phyloP scores from a whole-genome alignment of 345 rosid genomes.

The Mallotus nudiflorus region DNA sequence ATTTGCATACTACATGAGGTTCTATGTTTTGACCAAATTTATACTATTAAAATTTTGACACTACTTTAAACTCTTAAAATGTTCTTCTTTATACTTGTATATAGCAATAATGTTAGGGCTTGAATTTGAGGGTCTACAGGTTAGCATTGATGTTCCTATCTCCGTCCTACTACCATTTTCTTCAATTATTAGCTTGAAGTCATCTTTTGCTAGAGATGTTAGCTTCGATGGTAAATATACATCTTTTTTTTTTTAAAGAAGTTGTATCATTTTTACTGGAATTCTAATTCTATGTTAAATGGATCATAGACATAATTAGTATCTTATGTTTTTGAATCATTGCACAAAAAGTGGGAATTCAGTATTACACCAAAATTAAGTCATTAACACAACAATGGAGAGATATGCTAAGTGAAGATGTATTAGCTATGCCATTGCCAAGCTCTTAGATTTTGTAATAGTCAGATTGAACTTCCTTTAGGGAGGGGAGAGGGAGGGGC shows the following conservation, averaged over 20 bases:
- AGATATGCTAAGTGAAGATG: slow-evolving; percentile 28
- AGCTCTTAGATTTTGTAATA: slow-evolving; percentile 11
- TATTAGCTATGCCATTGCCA: slow-evolving; percentile 19
- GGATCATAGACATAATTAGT: background rate
- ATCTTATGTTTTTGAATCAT: background rate
- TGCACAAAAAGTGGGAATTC: slow-evolving; percentile 52
- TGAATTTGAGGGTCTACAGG: slow-evolving; percentile 34
- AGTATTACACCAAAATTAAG: slow-evolving; percentile 56
- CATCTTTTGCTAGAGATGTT: slow-evolving; percentile 49
- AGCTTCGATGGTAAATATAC: slow-evolving; percentile 46
- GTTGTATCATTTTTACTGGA: background rate
- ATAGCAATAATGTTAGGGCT: background rate
- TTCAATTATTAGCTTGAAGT: slow-evolving; percentile 41
- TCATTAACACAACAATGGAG: slow-evolving; percentile 58
- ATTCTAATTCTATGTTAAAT: background rate
- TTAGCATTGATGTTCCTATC: slow-evolving; percentile 56
- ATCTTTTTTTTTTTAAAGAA: background rate
- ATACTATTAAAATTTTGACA: background rate
- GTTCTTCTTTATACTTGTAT: background rate
- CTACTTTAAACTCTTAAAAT: too few species aligned
- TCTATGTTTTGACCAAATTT: background rate
- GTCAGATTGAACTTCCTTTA: too few species aligned
- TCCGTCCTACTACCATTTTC: slow-evolving; percentile 45
- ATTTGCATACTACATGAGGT: background rate
- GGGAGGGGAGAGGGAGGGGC: too few species aligned